A percentile compares a stretch with the other conserved stretches of the same genome.
Conservation (phyloP, 176 grass and related monocot genomes). For the Avena sativa region DNA sequence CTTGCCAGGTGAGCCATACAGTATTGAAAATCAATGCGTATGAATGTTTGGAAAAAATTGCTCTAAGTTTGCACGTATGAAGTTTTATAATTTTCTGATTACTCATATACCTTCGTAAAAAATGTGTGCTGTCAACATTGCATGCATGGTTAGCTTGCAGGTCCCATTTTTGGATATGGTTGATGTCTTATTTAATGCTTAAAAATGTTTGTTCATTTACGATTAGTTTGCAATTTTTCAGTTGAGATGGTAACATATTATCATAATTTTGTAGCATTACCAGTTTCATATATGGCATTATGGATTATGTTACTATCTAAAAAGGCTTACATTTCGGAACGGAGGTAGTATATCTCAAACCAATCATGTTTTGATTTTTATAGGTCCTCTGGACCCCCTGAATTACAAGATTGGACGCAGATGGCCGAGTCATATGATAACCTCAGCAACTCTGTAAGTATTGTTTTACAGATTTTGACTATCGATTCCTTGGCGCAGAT, state of each 20-base stretch:
- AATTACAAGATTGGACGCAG: conserved; percentile 79
- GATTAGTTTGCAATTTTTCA: not conserved
- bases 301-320: not conserved
- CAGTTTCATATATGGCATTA: conserved; percentile 13
- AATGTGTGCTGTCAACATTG: conserved; percentile 5
- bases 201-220: conserved; percentile 40
- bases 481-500: not conserved
- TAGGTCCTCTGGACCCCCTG: conserved; percentile 69
- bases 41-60: conserved; percentile 14
- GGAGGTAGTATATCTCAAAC: not conserved
- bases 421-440: conserved; percentile 90
- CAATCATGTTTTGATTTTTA: conserved; percentile 43
- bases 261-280: not conserved
- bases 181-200: conserved; percentile 21
- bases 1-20: conserved; percentile 64
- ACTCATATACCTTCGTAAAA: conserved; percentile 28
- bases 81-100: not conserved
- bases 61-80: not conserved
- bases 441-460: conserved; percentile 77
- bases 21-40: conserved; percentile 25
- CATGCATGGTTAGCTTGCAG: conserved; percentile 6
- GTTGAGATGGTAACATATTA: conserved; percentile 3
- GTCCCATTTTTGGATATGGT: not conserved
- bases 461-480: conserved; percentile 40
- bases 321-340: no score